Percentiles rank a stretch among this genome's conserved stretches.
These are phyloP conservation scores for Firmiana major DNA, from an alignment of 345 rosid species.

Conservation along the genomic window DNA sequence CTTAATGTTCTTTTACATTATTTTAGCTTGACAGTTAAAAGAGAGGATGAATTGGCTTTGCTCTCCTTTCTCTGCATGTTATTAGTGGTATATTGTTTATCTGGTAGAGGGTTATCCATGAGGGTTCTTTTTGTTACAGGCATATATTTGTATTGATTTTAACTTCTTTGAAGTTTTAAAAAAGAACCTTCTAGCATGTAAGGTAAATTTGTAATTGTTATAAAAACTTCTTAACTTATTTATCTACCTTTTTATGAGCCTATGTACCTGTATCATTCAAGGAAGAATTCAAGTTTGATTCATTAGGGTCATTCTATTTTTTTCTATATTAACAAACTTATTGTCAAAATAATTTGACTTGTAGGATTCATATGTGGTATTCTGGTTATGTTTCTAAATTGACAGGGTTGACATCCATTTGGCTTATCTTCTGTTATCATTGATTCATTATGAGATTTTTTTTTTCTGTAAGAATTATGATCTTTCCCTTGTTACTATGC, in stretches of 20 bases:
- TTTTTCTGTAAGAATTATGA: not conserved
- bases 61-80: not conserved
- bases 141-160: not conserved
- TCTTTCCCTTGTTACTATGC: constrained; percentile 1
- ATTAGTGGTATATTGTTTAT: not conserved
- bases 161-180: constrained; percentile 3
- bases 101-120: not conserved
- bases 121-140: constrained; percentile 6
- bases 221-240: not conserved
- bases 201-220: not conserved
- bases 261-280: not conserved
- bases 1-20: not conserved
- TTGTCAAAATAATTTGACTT: not conserved
- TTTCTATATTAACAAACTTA: not conserved
- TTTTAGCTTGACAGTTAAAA: not conserved
- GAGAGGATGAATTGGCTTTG: not conserved
- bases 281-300: not conserved
- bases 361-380: not conserved
- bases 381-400: not conserved
- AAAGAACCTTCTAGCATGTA: constrained; percentile 8
- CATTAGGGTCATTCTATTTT: not conserved
- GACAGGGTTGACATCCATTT: not conserved
- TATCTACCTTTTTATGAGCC: not conserved
- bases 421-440: not conserved
- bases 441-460: not conserved